Base-by-base conservation (phyloP, 1,284 basidiomycete genomes). In the Caloboletus inedulis region DNA sequence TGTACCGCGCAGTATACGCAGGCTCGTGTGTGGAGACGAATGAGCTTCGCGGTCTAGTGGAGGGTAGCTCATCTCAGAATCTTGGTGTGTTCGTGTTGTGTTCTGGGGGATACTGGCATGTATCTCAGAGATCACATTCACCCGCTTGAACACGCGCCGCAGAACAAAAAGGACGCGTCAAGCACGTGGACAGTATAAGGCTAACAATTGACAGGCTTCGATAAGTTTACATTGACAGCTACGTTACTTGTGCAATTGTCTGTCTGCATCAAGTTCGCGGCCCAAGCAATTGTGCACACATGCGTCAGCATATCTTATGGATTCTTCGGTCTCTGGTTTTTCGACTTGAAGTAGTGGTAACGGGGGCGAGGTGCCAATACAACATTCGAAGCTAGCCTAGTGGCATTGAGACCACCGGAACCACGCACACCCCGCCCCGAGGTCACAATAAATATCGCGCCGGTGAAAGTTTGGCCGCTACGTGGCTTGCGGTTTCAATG, bases 1-100 rank as follows among this genome's bases (percentile, higher is more conserved):
- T 13, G 74, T 51, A 19, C 66, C 68, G 6, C 59, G 62, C 29
- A 68, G 40, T 8, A 51, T 47, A n/a, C 43, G 65, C 16, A 60
- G 19, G 37, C 46, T 34, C 33, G 33, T 12, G 27, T 45, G 49
- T 25, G 53, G 61, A 21, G 52, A 56, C 8, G 60, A 46, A n/a
- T 43, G 36, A 14, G 36, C 25, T 0, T 50, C 49, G 1, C n/a
- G n/a, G n/a, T 54, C 54, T 43, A 53, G 31, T n/a, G 44, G 35
- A 18, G 54, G 36, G 42, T 42, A 9, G 4, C 43, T 46, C 64
- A 70, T 65, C 9, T 6, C 42, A 25, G 16, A 43, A 31, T 35
- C 21, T 16, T 51, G 37, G 47, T 18, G 29, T 10, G 27, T 16
- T 40, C n/a, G 51, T 18, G 23, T 14, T 47, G 50, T 27, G 59